Conservation (phyloP, 441 rosid species). For the Populus tomentosa region DNA sequence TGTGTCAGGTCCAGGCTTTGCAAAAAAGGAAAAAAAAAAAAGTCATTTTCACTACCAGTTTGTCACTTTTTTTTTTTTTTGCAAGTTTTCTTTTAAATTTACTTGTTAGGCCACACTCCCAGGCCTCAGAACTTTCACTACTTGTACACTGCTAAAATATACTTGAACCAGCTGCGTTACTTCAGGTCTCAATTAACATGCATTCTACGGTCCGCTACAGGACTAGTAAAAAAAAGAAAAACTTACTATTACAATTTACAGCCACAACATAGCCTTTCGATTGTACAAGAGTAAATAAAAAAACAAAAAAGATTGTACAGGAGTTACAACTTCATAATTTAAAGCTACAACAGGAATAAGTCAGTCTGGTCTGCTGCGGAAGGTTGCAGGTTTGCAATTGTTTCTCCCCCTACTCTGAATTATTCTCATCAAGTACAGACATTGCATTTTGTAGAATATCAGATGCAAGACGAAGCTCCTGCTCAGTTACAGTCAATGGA, state of each 20-base stretch:
- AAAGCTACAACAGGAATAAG: not conserved
- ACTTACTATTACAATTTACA: not conserved
- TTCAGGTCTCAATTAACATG: not conserved
- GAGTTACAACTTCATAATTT: not conserved
- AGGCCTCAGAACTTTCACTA: not conserved
- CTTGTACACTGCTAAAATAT: not conserved
- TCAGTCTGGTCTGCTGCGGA: not conserved
- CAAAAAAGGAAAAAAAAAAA: too few relatives aligned
- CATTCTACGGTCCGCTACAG: not conserved
- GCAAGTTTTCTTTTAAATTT: too few relatives aligned
- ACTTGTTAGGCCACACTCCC: not conserved
- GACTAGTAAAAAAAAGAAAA: not conserved
- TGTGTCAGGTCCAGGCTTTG: too few relatives aligned
- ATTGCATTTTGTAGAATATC: constrained; percentile 15
- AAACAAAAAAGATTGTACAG: not conserved
- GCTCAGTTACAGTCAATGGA: constrained; percentile 19
- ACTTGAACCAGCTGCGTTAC: not conserved
- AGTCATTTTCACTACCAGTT: too few relatives aligned
- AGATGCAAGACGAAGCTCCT: constrained; percentile 19
- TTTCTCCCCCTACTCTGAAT: not conserved
- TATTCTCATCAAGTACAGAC: constrained; percentile 12
- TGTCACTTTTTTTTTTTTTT: too few relatives aligned
- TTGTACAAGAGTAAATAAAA: not conserved
- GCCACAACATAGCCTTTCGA: not conserved
- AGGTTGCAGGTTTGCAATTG: not conserved